These are phyloP conservation scores for Daucus carota DNA, from an alignment of 129 eudicot species.

Conservation along the genomic window DNA sequence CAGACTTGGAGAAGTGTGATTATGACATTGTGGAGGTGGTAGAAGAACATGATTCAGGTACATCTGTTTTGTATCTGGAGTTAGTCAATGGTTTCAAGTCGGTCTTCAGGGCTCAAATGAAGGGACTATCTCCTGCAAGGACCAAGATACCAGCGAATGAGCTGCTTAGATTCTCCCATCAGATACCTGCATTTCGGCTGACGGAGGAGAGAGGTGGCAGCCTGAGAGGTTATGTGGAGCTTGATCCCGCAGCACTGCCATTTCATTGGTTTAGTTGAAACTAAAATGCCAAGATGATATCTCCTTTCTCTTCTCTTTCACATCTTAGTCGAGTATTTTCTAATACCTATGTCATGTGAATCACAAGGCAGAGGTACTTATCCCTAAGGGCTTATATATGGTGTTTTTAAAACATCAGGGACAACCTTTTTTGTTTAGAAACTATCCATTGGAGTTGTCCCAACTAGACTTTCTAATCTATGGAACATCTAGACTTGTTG, in stretches of 20 bases:
- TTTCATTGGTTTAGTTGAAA: not conserved
- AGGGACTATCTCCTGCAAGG: constrained; percentile 1
- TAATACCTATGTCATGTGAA: not conserved
- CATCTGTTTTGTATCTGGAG: constrained; percentile 16
- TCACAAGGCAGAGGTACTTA: constrained; percentile 2
- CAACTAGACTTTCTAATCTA: not conserved
- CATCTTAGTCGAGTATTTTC: not conserved
- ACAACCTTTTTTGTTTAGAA: not conserved
- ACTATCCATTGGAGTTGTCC: constrained; percentile 3
- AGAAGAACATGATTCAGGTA: not conserved
- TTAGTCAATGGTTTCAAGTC: constrained; percentile 19
- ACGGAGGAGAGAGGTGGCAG: constrained; percentile 32
- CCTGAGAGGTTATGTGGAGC: constrained; percentile 28
- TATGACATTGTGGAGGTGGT: constrained; percentile 33
- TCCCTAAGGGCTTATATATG: not conserved
- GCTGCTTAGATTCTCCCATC: constrained; percentile 34
- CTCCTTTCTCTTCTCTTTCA: not conserved
- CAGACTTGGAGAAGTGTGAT: constrained; percentile 21
- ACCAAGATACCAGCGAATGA: constrained; percentile 13
- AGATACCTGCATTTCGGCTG: constrained; percentile 27
- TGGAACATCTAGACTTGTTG: not conserved
- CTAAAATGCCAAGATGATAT: constrained; percentile 3
- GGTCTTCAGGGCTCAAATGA: constrained; percentile 18
- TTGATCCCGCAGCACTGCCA: constrained; percentile 36
- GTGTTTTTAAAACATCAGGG: not conserved